These are phyloP conservation scores for Conidiobolus incongruus DNA, from an alignment of 371 early-diverging fungal genomes.

Conservation along the genomic window DNA sequence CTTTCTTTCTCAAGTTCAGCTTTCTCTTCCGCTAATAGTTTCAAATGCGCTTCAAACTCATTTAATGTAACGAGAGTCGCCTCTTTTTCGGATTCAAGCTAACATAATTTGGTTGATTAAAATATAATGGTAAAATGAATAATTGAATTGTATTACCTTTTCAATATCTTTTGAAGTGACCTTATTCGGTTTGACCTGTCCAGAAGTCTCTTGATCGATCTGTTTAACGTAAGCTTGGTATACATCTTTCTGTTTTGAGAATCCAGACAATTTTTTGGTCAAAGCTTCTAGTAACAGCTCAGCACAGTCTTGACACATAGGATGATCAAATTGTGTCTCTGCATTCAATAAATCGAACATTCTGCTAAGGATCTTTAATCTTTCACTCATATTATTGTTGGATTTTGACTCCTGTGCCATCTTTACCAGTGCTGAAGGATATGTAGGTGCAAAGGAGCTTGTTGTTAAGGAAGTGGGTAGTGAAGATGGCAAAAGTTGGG, in stretches of 20 bases:
- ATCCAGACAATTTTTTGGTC: slow-evolving; percentile 37
- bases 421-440: neutral
- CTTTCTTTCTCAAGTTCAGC: slow-evolving; percentile 29
- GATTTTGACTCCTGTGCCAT: neutral
- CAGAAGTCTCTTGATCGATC: slow-evolving; percentile 23
- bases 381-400: slow-evolving; percentile 6
- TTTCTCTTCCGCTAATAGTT: slow-evolving; percentile 25
- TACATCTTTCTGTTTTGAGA: slow-evolving; percentile 50
- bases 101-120: neutral
- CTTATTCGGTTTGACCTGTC: slow-evolving; percentile 18
- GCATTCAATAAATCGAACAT: slow-evolving; percentile 46
- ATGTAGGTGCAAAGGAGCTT: neutral
- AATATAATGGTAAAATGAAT: no score
- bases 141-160: slow-evolving; percentile 11
- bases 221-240: slow-evolving; percentile 32
- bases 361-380: slow-evolving; percentile 33
- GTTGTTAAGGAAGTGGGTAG: neutral
- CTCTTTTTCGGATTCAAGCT: slow-evolving; percentile 22
- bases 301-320: slow-evolving; percentile 76
- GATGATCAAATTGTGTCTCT: slow-evolving; percentile 51
- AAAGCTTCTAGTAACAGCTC: slow-evolving; percentile 46
- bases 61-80: slow-evolving; percentile 23
- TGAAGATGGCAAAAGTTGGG: no score
- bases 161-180: slow-evolving; percentile 18
- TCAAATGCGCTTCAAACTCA: slow-evolving; percentile 32